Conservation (phyloP, 306 rosid species). For the Casuarina cunninghamiana region DNA sequence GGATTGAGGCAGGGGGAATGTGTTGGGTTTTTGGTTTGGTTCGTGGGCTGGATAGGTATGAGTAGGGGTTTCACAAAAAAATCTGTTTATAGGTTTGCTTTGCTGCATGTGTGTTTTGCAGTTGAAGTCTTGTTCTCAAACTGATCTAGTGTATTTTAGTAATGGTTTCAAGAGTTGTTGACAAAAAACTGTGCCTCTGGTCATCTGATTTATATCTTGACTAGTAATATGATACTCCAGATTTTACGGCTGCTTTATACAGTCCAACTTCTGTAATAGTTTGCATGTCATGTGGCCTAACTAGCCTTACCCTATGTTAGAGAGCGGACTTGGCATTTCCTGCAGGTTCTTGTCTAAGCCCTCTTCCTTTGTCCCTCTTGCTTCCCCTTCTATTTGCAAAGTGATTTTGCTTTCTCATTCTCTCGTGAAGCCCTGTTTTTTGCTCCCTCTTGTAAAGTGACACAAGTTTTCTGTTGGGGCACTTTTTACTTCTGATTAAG, state of each 20-base stretch:
- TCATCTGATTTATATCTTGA: background rate
- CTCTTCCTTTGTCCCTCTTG: background rate
- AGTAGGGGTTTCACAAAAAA: background rate
- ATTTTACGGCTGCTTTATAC: background rate
- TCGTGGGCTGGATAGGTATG: background rate
- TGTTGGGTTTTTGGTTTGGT: background rate
- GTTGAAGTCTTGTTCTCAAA: background rate
- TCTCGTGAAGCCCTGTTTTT: too few relatives aligned
- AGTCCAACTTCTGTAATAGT: background rate
- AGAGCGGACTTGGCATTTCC: background rate
- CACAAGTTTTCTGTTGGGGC: background rate
- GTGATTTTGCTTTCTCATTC: too few relatives aligned
- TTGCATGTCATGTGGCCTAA: background rate
- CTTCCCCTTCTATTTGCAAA: too few relatives aligned
- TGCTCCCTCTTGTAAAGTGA: background rate
- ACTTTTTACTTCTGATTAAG: slow-evolving; percentile 1
- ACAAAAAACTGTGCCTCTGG: background rate
- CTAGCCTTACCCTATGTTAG: background rate
- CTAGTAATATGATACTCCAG: background rate
- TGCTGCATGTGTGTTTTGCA: background rate
- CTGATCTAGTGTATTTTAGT: background rate
- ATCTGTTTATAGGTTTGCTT: background rate
- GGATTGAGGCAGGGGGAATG: background rate
- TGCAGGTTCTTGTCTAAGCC: background rate
- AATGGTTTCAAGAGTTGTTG: background rate